Evolutionary conservation across 1,284 basidiomycete genomes (phyloP), one percentile per base, ranked within the genome.

Genomic region (Bondarzewia mesenterica): DNA sequence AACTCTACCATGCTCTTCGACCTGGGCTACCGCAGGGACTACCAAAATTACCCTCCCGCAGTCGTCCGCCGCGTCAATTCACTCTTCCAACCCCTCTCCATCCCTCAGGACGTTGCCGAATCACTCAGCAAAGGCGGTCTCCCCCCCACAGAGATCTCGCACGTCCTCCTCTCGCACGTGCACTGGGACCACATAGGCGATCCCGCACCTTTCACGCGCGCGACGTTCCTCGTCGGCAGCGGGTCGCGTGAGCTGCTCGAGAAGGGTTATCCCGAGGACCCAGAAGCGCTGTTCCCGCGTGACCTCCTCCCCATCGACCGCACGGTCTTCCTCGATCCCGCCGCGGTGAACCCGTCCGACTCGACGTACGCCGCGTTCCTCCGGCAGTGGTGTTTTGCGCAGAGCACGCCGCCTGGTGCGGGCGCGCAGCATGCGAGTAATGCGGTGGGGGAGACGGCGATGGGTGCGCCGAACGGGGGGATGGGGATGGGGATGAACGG

Each of bases 351-450:
- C 42, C 50, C 48, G 36, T 52, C 50, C 47, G 50, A 48, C 35
- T 60, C 69, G 32, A 65, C 77, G 25, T 85, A 84, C 53, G 73
- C 82, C 48, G 77, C 80, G 29, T 74, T 85, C 51, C 73, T 85
- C 47, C 59, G 69, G 49, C 75, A 82, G 60, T 85, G 83, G 83
- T 85, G 83, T 61, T 85, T 85, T 60, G 80, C 80, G 20, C 72
- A 75, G 54, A 69, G 61, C 35, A 29, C 52, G 40, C 38, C 38
- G 4, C 29, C 29, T 12, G 29, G 12, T 44, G 52, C 25, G 16
- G 23, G 3, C 48, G 47, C 36, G 50, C 44, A n/a, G 42, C 32
- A 4, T 40, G 45, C n/a, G n/a, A n/a, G n/a, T n/a, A n/a, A 37
- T 35, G 22, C 32, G 44, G 2, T 43, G 12, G 42, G 26, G 12